Conservation (phyloP, 1,139 yeast genomes). For the Meyerozyma carpophila region DNA sequence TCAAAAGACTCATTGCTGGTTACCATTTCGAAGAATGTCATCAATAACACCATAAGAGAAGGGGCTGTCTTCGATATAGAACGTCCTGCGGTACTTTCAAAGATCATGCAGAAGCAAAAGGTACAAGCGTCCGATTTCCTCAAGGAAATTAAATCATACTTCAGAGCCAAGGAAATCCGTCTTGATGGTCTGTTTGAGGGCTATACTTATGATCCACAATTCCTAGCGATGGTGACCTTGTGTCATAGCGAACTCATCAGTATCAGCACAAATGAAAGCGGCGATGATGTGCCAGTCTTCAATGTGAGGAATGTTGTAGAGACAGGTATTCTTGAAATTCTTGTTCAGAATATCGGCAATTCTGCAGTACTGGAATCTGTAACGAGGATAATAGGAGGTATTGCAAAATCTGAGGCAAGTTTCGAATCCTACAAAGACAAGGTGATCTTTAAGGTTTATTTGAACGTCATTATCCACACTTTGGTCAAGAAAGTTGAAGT, state of each 20-base stretch:
- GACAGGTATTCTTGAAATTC: constrained; percentile 51
- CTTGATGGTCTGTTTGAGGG: constrained; percentile 8
- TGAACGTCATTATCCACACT: constrained; percentile 58
- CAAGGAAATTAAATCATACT: background rate
- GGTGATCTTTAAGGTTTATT: constrained; percentile 48
- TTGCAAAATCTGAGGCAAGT: background rate
- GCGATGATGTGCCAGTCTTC: constrained; percentile 21
- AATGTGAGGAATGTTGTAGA: constrained; percentile 58
- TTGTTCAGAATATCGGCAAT: constrained; percentile 44
- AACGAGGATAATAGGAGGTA: background rate
- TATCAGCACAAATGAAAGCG: constrained; percentile 15
- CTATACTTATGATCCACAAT: constrained; percentile 55
- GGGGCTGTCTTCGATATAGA: constrained; percentile 5
- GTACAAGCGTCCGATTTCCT: constrained; percentile 3
- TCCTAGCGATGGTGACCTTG: constrained; percentile 49
- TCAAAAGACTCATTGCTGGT: constrained; percentile 48
- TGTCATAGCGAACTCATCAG: constrained; percentile 59
- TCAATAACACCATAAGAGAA: constrained; percentile 41
- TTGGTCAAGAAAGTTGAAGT: constrained; percentile 14
- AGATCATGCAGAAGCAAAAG: constrained; percentile 4
- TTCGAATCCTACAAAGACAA: constrained; percentile 51
- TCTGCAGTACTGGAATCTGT: constrained; percentile 3
- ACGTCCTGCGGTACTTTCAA: constrained; percentile 1
- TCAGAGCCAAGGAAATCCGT: background rate
- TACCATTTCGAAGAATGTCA: constrained; percentile 46